Percentiles rank a stretch among this genome's conserved stretches.
Evolutionary conservation across 2,329 filamentous ascomycete species (phyloP).

Genomic region (Meredithiella fracta): DNA sequence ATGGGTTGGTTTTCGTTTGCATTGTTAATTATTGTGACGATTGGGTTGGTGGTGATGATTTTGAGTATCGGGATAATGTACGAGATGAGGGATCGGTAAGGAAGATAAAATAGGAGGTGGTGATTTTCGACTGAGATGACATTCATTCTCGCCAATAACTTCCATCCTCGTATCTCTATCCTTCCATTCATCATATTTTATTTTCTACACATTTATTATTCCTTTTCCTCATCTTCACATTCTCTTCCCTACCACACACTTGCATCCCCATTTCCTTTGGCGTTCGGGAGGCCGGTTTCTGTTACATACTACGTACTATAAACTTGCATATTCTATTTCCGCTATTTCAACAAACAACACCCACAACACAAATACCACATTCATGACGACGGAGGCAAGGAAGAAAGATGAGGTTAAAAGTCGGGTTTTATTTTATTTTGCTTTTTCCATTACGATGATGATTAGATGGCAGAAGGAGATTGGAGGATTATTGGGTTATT

Average conservation of each 20-base stretch:
- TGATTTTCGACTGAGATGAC: too few relatives aligned
- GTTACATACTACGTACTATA: too few relatives aligned
- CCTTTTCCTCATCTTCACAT: slow-evolving; percentile 6
- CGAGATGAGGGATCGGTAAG: slow-evolving; percentile 26
- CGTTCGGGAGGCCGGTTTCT: too few relatives aligned
- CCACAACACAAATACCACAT: too few relatives aligned
- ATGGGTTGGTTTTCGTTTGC: slow-evolving; percentile 96
- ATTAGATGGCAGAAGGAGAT: background rate
- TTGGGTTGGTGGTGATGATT: slow-evolving; percentile 91
- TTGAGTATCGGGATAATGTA: slow-evolving; percentile 72
- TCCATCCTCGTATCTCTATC: background rate
- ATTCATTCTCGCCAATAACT: background rate
- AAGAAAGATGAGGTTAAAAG: too few relatives aligned
- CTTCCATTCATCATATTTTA: background rate
- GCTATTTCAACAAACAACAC: too few relatives aligned
- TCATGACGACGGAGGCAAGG: too few relatives aligned
- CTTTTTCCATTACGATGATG: too few relatives aligned
- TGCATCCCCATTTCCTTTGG: background rate
- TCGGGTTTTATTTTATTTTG: too few relatives aligned
- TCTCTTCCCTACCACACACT: background rate
- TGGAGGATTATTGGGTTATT: too few relatives aligned
- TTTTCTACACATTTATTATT: too few relatives aligned
- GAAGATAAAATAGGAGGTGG: background rate
- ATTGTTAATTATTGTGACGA: slow-evolving; percentile 83
- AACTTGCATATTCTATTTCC: too few relatives aligned